Percentiles rank a stretch among this genome's conserved stretches.
Evolutionary conservation across 495 filamentous ascomycete species (phyloP).

Genomic region (Ascobolus immersus): DNA sequence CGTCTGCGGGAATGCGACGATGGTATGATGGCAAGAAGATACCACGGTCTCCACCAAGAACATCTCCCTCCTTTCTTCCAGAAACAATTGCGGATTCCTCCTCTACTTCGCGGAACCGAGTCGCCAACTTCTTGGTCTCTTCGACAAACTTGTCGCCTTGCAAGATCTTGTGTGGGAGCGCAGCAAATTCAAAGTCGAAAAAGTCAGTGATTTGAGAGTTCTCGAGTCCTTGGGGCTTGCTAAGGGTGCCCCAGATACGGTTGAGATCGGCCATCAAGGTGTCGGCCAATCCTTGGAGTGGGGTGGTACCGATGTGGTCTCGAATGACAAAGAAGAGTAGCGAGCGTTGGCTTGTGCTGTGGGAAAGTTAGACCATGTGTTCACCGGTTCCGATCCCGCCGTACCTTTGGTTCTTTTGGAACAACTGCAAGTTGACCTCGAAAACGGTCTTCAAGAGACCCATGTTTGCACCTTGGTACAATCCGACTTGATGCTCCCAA

Average conservation of each 20-base stretch:
- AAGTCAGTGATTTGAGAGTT: slow-evolving; percentile 79
- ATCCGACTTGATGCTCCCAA: slow-evolving; percentile 94
- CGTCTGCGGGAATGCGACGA: slow-evolving; percentile 81
- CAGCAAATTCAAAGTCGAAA: slow-evolving; percentile 93
- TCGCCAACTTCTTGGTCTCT: slow-evolving; percentile 54
- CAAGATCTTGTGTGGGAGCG: slow-evolving; percentile 85
- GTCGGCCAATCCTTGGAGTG: slow-evolving; percentile 61
- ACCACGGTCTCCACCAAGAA: slow-evolving; percentile 22
- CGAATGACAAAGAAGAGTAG: slow-evolving; percentile 97
- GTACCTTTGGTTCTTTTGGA: slow-evolving; percentile 78
- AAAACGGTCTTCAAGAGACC: slow-evolving; percentile 93
- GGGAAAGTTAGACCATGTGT: slow-evolving; percentile 10
- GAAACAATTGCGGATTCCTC: slow-evolving; percentile 29
- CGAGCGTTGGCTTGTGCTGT: slow-evolving; percentile 63
- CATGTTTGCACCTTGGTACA: slow-evolving; percentile 99
- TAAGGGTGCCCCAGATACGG: slow-evolving; percentile 72
- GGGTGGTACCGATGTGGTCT: slow-evolving; percentile 79
- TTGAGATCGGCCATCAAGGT: slow-evolving; percentile 76
- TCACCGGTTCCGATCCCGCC: slow-evolving; percentile 12
- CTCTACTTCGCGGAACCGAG: slow-evolving; percentile 59
- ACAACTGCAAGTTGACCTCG: slow-evolving; percentile 90
- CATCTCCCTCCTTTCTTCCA: neutral
- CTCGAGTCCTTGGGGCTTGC: slow-evolving; percentile 72
- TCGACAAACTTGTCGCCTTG: slow-evolving; percentile 76
- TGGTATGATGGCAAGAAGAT: slow-evolving; percentile 89